Evolutionary conservation across 2,329 filamentous ascomycete species (phyloP), one percentile per base, ranked within the genome.

Genomic region (Scopulariopsis brevicaulis): DNA sequence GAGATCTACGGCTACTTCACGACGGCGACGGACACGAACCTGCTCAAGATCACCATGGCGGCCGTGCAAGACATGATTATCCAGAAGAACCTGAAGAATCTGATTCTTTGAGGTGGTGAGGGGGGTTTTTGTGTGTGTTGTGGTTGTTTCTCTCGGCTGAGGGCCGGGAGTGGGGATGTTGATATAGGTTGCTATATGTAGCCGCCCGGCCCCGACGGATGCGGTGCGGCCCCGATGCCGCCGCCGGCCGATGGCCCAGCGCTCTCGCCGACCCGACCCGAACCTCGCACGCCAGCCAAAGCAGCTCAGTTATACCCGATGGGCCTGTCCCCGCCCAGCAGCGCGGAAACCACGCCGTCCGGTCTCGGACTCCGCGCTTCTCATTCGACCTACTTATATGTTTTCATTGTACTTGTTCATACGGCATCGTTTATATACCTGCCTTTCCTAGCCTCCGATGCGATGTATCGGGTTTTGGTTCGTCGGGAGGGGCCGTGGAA

Each of bases 41-140:
- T 93, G 62, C 78, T 93, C 63, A 92, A 91, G 74, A 90, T 90
- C 62, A 93, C 89, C 46, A 93, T 93, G 89, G 80, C 82, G 62
- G 90, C 87, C 12, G 89, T 93, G 58, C 88, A 93, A 72, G 89
- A 93, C 70, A 93, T 90, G 85, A 89, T 91, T 65, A 90, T 91
- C 66, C 87, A 91, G 72, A 86, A 86, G 69, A 91, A 91, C 69
- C 78, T 92, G 58, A 89, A 90, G 73, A 86, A 87, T 72, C 76
- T 91, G 66, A 89, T 92, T 67, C 75, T 89, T 72, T 89, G 22
- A 56, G 37, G 12, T 22, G 20, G 46, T 22, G n/a, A 24, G 22
- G 46, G 6, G 20, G 46, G 2, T 50, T 24, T n/a, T 14, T n/a
- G n/a, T 22, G 11, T 8, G 1, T 48, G 3, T n/a, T 22, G 20